Conservation (phyloP, 176 grass and related monocot species). For the Zea luxurians region DNA sequence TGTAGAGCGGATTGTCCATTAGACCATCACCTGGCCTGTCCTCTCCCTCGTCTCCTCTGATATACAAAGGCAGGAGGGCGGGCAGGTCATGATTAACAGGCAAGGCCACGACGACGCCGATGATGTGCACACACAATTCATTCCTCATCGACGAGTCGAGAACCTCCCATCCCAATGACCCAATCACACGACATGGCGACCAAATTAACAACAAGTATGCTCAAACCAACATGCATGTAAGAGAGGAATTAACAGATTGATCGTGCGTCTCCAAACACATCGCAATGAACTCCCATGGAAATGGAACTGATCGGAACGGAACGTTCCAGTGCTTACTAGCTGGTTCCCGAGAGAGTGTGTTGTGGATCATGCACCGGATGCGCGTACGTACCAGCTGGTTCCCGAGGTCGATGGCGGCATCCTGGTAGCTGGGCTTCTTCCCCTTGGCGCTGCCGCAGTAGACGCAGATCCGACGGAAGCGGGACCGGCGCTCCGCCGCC, state of each 20-base stretch:
- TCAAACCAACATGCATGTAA: too few species aligned
- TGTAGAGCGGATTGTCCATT: too few species aligned
- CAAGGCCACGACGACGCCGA: neutral
- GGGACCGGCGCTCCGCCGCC: slow-evolving; percentile 41
- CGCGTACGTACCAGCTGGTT: slow-evolving; percentile 60
- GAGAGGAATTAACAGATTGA: too few species aligned
- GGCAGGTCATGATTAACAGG: neutral
- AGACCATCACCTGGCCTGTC: neutral
- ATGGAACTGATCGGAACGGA: too few species aligned
- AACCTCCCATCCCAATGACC: neutral
- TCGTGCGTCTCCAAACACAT: neutral
- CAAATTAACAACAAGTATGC: neutral
- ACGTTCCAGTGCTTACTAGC: too few species aligned
- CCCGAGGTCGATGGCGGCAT: slow-evolving; percentile 82
- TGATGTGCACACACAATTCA: slow-evolving; percentile 36
- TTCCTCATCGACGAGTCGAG: slow-evolving; percentile 16
- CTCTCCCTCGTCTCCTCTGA: neutral
- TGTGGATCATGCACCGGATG: neutral
- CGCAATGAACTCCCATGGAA: neutral
- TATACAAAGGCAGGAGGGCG: slow-evolving; percentile 5
- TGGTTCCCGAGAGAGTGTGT: too few species aligned
- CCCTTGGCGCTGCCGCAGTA: slow-evolving; percentile 92
- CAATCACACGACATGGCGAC: neutral
- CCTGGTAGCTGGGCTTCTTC: slow-evolving; percentile 73
- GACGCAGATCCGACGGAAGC: slow-evolving; percentile 90